phyloP scores from a whole-genome alignment of 208 protist species.

The Balamuthia mandrillaris region DNA sequence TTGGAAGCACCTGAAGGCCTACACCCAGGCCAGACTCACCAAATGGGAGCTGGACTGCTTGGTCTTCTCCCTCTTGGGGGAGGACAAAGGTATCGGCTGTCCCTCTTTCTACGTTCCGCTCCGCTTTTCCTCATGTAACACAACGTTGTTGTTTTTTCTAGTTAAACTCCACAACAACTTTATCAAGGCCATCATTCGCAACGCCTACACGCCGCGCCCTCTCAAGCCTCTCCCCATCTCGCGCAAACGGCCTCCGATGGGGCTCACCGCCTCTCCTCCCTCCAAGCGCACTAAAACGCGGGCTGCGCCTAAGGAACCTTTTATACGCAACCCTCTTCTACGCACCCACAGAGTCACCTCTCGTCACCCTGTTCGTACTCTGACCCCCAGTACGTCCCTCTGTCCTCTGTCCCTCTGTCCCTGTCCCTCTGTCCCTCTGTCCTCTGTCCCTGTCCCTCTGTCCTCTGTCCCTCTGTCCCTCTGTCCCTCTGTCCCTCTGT shows the following conservation, averaged over 20 bases:
- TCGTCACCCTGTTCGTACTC: background rate
- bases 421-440: background rate
- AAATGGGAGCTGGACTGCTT: constrained; percentile 24
- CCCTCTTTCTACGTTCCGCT: background rate
- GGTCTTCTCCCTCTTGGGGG: background rate
- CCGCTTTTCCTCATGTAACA: background rate
- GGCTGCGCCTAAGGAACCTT: background rate
- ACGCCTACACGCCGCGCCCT: constrained; percentile 29
- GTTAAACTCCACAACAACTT: constrained; percentile 21
- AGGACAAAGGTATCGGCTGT: background rate
- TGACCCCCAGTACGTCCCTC: background rate
- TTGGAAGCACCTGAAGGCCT: background rate
- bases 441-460: background rate
- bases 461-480: background rate
- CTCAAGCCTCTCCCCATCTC: too few species aligned
- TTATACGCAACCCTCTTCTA: background rate
- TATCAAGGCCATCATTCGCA: background rate
- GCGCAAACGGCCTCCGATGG: too few species aligned
- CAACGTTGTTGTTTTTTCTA: background rate
- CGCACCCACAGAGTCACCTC: background rate
- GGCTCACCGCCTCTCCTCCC: too few species aligned
- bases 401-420: background rate
- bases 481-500: background rate
- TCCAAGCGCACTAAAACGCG: background rate
- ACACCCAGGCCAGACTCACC: background rate